A percentile compares a stretch with the other conserved stretches of the same genome.
Evolutionary conservation across 2,329 filamentous ascomycete species (phyloP).

Genomic region (Pseudogymnoascus sp.): DNA sequence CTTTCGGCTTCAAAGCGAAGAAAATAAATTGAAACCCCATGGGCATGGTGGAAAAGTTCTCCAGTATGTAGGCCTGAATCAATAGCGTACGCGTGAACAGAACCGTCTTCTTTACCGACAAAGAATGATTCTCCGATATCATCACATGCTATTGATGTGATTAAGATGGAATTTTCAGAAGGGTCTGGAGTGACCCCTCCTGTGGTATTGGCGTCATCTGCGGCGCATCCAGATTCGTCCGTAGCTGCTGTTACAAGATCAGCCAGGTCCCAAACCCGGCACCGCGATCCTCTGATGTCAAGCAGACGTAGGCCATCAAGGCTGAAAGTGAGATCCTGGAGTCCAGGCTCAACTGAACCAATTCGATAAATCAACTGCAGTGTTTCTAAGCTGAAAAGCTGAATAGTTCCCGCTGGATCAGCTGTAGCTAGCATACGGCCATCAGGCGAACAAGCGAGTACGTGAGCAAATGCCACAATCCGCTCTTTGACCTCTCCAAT

Average conservation of each 20-base stretch:
- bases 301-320: not conserved
- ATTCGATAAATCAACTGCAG: not conserved
- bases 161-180: not conserved
- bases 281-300: not conserved
- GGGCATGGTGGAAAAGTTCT: not conserved
- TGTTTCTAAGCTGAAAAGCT: not conserved
- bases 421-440: no score
- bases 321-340: not conserved
- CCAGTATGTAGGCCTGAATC: not conserved
- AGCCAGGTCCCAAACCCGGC: not conserved
- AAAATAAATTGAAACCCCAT: not conserved
- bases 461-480: no score
- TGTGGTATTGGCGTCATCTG: not conserved
- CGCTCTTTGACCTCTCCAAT: no score
- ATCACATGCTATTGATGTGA: not conserved
- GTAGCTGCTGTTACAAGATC: not conserved
- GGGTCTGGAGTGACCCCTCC: not conserved
- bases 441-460: no score
- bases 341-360: not conserved
- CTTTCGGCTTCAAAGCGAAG: not conserved
- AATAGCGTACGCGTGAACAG: not conserved
- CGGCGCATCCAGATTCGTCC: not conserved
- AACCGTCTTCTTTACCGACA: not conserved
- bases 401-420: no score
- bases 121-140: not conserved